Evolutionary conservation across 169 alveolate species (phyloP).

Genomic region (Cryptosporidium viatorum): DNA sequence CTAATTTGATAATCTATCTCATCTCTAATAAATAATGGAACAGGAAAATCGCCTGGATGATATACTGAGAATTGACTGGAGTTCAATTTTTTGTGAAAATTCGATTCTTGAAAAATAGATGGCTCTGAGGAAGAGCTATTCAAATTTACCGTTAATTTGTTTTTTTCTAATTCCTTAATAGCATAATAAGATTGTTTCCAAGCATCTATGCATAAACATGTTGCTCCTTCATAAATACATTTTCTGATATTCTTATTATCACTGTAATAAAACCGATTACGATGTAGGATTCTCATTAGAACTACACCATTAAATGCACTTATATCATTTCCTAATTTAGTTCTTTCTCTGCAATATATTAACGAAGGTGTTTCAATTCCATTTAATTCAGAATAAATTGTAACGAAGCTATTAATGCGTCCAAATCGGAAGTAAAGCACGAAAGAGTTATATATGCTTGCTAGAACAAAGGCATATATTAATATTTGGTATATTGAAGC

Average conservation of each 20-base stretch:
- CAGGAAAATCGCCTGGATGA: conserved; percentile 68
- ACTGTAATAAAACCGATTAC: conserved; percentile 48
- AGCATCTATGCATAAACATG: conserved; percentile 54
- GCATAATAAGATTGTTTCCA: conserved; percentile 55
- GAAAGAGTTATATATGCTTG: conserved; percentile 60
- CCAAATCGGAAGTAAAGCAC: conserved; percentile 59
- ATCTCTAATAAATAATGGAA: conserved; percentile 31
- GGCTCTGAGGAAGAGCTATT: neutral
- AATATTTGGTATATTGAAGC: conserved; percentile 62
- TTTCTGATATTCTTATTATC: conserved; percentile 17
- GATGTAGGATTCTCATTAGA: conserved; percentile 30
- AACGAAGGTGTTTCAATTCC: conserved; percentile 61
- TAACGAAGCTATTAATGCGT: conserved; percentile 57
- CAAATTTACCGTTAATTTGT: neutral
- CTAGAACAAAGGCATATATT: conserved; percentile 35
- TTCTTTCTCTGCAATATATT: conserved; percentile 36
- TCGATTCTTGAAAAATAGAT: neutral
- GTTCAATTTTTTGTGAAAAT: neutral
- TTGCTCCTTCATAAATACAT: conserved; percentile 33
- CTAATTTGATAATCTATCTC: conserved; percentile 33
- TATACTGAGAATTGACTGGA: neutral
- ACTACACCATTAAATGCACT: conserved; percentile 9
- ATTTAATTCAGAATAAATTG: conserved; percentile 67
- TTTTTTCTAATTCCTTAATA: neutral
- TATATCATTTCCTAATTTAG: conserved; percentile 6